These are phyloP conservation scores for Penicillium silybi DNA, from an alignment of 495 filamentous ascomycete genomes.

Conservation along the genomic window DNA sequence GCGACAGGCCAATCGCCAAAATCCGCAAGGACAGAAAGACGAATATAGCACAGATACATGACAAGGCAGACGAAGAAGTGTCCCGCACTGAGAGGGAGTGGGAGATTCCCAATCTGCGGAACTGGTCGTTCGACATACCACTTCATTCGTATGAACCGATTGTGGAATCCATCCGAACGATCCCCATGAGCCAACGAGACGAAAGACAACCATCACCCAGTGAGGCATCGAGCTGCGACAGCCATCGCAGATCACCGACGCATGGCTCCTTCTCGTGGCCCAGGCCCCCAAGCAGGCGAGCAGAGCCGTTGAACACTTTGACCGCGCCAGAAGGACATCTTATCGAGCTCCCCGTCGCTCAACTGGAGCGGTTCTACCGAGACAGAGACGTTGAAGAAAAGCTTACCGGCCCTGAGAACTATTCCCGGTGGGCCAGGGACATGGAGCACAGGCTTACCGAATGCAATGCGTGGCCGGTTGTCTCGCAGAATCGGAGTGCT, in stretches of 20 bases:
- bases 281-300: not conserved
- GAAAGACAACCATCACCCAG: not conserved
- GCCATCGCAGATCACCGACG: not conserved
- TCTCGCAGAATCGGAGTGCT: not conserved
- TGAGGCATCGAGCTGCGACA: not conserved
- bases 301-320: not conserved
- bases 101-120: not conserved
- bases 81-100: not conserved
- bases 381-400: not conserved
- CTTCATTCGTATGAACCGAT: not conserved
- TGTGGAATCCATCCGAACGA: not conserved
- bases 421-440: not conserved
- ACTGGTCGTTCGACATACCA: not conserved
- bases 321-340: not conserved
- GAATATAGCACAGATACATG: not conserved
- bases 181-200: not conserved
- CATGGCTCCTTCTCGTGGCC: not conserved
- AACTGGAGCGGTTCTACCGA: not conserved
- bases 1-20: not conserved
- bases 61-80: not conserved
- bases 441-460: not conserved
- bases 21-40: not conserved
- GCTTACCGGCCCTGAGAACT: conserved; percentile 11
- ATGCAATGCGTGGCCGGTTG: not conserved
- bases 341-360: not conserved